These are phyloP conservation scores for Sclerotiophoma versabilis DNA, from an alignment of 2,329 filamentous ascomycete species.

Conservation along the genomic window DNA sequence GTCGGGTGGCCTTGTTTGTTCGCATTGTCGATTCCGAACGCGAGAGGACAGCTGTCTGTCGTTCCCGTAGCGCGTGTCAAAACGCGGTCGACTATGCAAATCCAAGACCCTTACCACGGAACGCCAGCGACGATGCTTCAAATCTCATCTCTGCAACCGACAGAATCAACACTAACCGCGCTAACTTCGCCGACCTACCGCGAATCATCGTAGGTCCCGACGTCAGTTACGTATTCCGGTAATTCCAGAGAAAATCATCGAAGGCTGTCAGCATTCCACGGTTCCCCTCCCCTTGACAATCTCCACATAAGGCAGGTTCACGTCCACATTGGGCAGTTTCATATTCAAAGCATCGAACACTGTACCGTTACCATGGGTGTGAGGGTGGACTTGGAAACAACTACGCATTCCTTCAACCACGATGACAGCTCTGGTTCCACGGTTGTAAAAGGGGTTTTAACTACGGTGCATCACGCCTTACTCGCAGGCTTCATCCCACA, in stretches of 20 bases:
- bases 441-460: background rate
- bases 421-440: background rate
- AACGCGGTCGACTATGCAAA: background rate
- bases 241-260: background rate
- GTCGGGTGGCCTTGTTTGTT: background rate
- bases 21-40: background rate
- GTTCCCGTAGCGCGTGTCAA: background rate
- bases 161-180: background rate
- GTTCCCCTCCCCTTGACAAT: background rate
- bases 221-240: background rate
- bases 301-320: background rate
- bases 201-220: background rate
- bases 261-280: background rate
- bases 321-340: background rate
- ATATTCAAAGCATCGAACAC: background rate
- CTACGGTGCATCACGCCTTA: too few relatives aligned
- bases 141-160: background rate
- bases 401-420: background rate
- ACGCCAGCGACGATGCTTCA: background rate
- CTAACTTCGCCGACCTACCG: background rate
- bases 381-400: background rate
- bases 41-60: background rate
- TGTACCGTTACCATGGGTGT: background rate
- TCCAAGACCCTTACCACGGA: slow-evolving; percentile 1
- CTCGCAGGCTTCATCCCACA: too few relatives aligned